Base-by-base conservation (phyloP, 2,329 filamentous ascomycete species). In the Aspergillus sp. region DNA sequence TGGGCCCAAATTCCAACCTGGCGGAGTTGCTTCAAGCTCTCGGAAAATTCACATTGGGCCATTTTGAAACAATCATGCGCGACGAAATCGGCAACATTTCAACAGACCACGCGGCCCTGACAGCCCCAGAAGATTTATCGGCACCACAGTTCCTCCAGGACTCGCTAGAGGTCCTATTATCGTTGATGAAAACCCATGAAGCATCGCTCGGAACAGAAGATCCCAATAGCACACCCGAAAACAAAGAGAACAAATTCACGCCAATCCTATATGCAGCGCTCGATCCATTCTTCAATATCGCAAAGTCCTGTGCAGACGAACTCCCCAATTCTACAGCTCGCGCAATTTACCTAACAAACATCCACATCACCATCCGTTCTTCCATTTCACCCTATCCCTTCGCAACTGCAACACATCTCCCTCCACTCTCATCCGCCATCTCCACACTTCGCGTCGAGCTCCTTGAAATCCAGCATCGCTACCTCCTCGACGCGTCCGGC, bases 151-250 rank as follows among this genome's bases (percentile, higher is more conserved):
- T 97, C 74, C 77, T 98, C 0, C 79, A 86, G 38, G 89, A 96
- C 55, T 88, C 91, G 5, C 79, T 99, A 2, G 87, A 91, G 62
- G 89, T 90, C 64, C 79, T 99, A 8, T 84, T 82, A 36, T 82
- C 85, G 5, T 87, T 98, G 50, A 89, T 96, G 81, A 90, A 89
- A 70, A 95, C 89, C 18, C 93, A 93, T 68, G 91, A 96, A 64
- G 89, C 89, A 1, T 96, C 93, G 0, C 79, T 95, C 22, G 84
- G 64, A 24, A 67, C 69, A 17, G 72, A 71, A 4, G 65, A 69
- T 8, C 38, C 60, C 26, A 58, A 87, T 2, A 76, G 83, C 3
- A 75, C 79, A 1, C 75, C 81, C 8, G 81, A 85, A 58, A 80
- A 83, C 48, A 20, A 50, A 50, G 87, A 88, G 60, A 82, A 84